Base-by-base conservation (phyloP, 495 filamentous ascomycete species). In the Astrothelium macrocarpum region DNA sequence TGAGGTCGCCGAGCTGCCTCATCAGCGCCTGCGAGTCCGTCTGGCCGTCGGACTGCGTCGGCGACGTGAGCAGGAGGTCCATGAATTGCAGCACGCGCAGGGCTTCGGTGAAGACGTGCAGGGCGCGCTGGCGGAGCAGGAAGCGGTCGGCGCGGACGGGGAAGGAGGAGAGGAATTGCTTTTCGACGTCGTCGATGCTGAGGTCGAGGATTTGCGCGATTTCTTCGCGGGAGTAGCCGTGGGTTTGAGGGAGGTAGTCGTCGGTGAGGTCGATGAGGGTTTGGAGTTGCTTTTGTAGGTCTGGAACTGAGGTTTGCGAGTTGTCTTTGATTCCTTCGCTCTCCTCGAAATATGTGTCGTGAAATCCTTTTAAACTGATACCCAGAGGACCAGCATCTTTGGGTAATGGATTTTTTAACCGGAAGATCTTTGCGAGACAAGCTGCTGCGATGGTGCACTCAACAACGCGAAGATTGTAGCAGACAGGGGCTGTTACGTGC, bases 401-500 rank as follows among this genome's bases (percentile, higher is more conserved):
- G 18, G 89, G 85, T 5, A 98, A 84, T 31, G 75, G 72, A 1
- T 59, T 36, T 42, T 81, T 85, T 59, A 91, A 76, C 12, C 74
- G 76, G 60, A 84, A 75, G 61, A 78, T 77, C 66, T 85, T 85
- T 39, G 84, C 82, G 1, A 90, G 83, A 65, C 80, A 85, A 70
- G 89, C 86, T 1, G 94, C 90, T 14, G 95, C 95, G 34, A 98
- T 81, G 7, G 86, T 91, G 77, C 90, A 95, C 74, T 97, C 94
- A 10, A 97, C 94, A 0, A 98, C 94, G 20, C 94, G 87, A 5
- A 98, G 85, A 75, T 98, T 98, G 80, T 97, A 98, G 78, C 90
- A 90, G 61, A 91, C 85, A 1, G 92, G 92, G 0, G 87, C 94
- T 0, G 91, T 96, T 36, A 92, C 88, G 72, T 95, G 90, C 75